phyloP scores from a whole-genome alignment of 306 rosid genomes.

The Fragaria ananassa region DNA sequence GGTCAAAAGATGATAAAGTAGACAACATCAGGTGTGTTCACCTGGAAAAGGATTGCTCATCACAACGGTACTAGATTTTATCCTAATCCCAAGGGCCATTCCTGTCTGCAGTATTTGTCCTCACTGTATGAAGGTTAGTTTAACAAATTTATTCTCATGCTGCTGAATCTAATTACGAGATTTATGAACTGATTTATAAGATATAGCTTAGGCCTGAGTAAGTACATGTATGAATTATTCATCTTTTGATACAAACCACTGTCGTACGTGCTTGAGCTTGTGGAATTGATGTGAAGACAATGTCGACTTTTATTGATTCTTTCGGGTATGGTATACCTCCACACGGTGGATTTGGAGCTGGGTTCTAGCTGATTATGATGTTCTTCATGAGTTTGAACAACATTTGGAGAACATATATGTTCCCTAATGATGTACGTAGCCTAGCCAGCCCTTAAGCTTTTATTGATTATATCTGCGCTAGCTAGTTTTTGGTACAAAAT shows the following conservation, averaged over 20 bases:
- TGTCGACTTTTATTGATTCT: background rate
- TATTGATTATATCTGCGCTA: background rate
- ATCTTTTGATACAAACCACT: background rate
- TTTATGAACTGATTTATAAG: background rate
- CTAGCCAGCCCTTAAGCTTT: background rate
- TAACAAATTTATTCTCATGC: background rate
- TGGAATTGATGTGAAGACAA: conserved; percentile 70
- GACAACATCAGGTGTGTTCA: conserved; percentile 29
- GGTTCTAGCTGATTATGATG: background rate
- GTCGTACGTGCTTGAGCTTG: conserved; percentile 62
- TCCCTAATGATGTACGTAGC: background rate
- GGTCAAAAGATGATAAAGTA: conserved; percentile 29
- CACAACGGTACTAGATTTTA: conserved; percentile 8
- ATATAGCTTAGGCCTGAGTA: background rate
- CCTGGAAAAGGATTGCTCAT: conserved; percentile 6
- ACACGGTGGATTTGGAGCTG: conserved; percentile 41
- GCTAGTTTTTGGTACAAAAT: background rate
- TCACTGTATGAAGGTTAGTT: background rate
- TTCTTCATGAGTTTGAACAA: background rate
- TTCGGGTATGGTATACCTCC: background rate
- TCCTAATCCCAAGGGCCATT: conserved; percentile 31
- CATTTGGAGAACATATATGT: background rate
- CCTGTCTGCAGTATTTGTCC: conserved; percentile 35
- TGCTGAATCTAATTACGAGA: background rate
- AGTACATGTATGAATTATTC: background rate